Evolutionary conservation across 805 yeast species (phyloP).

Genomic region (Saturnispora serradocipensis): DNA sequence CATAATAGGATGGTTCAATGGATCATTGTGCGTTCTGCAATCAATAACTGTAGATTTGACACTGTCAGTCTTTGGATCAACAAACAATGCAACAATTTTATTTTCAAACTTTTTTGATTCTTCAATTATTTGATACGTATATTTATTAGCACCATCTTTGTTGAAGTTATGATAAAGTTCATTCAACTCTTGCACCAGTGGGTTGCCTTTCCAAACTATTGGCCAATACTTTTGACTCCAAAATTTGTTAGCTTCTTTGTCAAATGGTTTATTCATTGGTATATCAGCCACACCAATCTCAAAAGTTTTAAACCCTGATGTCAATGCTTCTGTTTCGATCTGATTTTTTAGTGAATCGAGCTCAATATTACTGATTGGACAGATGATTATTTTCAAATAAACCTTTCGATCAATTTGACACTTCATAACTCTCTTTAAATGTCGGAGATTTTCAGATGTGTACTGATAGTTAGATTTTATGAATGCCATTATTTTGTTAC

Average conservation of each 20-base stretch:
- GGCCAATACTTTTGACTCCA: constrained; percentile 84
- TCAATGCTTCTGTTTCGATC: background rate
- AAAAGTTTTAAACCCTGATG: constrained; percentile 4
- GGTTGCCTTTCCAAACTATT: constrained; percentile 87
- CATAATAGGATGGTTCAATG: constrained; percentile 71
- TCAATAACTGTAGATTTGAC: constrained; percentile 34
- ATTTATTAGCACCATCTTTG: constrained; percentile 31
- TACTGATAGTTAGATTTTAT: constrained; percentile 19
- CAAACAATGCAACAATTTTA: constrained; percentile 55
- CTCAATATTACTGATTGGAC: constrained; percentile 33
- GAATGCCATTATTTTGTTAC: constrained; percentile 22
- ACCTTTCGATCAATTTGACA: constrained; percentile 8
- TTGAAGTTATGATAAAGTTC: constrained; percentile 34
- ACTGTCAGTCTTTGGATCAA: constrained; percentile 41
- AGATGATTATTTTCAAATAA: constrained; percentile 32
- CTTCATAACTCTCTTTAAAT: constrained; percentile 47
- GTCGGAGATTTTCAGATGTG: constrained; percentile 27
- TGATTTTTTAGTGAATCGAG: constrained; percentile 17
- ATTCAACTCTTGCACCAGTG: constrained; percentile 59
- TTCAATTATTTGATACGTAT: constrained; percentile 24
- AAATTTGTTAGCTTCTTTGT: constrained; percentile 51
- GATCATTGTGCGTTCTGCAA: constrained; percentile 34
- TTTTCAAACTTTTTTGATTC: constrained; percentile 8
- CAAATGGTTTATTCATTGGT: constrained; percentile 58
- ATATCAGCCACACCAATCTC: constrained; percentile 26